Evolutionary conservation across 2,329 filamentous ascomycete genomes (phyloP).

Genomic region (Calonectria montana): DNA sequence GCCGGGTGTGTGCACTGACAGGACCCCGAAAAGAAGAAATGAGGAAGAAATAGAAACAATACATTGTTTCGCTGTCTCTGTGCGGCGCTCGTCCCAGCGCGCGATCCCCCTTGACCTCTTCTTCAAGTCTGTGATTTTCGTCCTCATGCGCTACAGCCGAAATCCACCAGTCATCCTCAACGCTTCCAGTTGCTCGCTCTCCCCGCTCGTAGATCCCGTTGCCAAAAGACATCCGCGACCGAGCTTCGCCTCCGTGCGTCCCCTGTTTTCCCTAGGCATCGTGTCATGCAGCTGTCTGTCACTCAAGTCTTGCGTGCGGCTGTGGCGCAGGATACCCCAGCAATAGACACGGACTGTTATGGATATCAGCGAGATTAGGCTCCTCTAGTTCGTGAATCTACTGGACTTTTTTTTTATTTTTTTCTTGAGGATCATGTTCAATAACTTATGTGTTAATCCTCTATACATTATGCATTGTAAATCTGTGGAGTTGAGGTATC

Average conservation of each 20-base stretch:
- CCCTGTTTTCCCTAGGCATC: constrained; percentile 12
- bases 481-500: constrained; percentile 7
- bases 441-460: constrained; percentile 4
- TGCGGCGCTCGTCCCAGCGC: constrained; percentile 28
- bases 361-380: neutral
- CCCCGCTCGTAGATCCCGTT: constrained; percentile 36
- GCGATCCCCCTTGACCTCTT: constrained; percentile 12
- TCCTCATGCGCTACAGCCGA: neutral
- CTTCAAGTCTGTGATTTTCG: neutral
- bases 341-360: neutral
- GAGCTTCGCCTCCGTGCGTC: constrained; percentile 19
- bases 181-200: constrained; percentile 5
- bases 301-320: constrained; percentile 11
- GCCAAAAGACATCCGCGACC: constrained; percentile 21
- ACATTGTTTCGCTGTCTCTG: constrained; percentile 21
- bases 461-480: constrained; percentile 1
- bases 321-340: constrained; percentile 20
- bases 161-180: neutral
- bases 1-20: constrained; percentile 29
- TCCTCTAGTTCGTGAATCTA: neutral
- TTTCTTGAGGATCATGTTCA: neutral
- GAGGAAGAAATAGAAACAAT: constrained; percentile 15
- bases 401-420: neutral
- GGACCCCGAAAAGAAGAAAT: constrained; percentile 33
- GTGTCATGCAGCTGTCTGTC: constrained; percentile 27